A percentile compares a stretch with the other conserved stretches of the same genome.
Conservation (phyloP, 176 grass and related monocot genomes). For the Rhipidocladum racemiflorum region DNA sequence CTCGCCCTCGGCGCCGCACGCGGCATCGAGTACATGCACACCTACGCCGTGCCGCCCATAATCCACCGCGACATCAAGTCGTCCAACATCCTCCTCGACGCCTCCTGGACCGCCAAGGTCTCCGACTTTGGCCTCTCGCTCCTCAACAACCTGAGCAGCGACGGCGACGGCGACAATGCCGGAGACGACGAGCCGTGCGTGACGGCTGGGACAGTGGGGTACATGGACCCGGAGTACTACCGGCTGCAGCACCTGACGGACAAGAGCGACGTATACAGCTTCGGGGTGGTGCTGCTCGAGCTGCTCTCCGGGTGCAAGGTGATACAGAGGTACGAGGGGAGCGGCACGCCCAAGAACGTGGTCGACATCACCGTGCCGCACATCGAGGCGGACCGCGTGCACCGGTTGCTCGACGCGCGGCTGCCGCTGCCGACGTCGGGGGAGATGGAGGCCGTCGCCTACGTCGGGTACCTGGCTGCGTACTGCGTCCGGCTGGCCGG, state of each 20-base stretch:
- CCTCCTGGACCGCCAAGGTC: slow-evolving; percentile 67
- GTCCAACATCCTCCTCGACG: slow-evolving; percentile 91
- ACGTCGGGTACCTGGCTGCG: slow-evolving; percentile 65
- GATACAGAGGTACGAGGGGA: slow-evolving; percentile 63
- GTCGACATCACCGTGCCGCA: slow-evolving; percentile 68
- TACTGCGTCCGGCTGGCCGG: slow-evolving; percentile 64
- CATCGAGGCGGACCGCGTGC: slow-evolving; percentile 62
- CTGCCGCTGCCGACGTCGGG: slow-evolving; percentile 73
- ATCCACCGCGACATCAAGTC: slow-evolving; percentile 99
- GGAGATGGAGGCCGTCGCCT: slow-evolving; percentile 88
- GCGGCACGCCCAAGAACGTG: slow-evolving; percentile 79
- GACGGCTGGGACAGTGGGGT: slow-evolving; percentile 81
- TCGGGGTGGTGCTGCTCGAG: slow-evolving; percentile 80
- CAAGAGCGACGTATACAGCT: slow-evolving; percentile 97
- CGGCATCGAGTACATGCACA: slow-evolving; percentile 93
- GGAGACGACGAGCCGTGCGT: slow-evolving; percentile 34
- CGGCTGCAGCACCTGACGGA: slow-evolving; percentile 80
- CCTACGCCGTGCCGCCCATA: slow-evolving; percentile 90
- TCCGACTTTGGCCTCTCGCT: slow-evolving; percentile 87
- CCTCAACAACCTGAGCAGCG: slow-evolving; percentile 21
- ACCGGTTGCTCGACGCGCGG: slow-evolving; percentile 64
- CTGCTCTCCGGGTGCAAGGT: slow-evolving; percentile 70
- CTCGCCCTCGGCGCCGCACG: slow-evolving; percentile 85
- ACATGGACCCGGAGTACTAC: slow-evolving; percentile 99
- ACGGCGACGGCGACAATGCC: not conserved